phyloP scores from a whole-genome alignment of 177 flowering plant genomes.

The Vitis hybrid region DNA sequence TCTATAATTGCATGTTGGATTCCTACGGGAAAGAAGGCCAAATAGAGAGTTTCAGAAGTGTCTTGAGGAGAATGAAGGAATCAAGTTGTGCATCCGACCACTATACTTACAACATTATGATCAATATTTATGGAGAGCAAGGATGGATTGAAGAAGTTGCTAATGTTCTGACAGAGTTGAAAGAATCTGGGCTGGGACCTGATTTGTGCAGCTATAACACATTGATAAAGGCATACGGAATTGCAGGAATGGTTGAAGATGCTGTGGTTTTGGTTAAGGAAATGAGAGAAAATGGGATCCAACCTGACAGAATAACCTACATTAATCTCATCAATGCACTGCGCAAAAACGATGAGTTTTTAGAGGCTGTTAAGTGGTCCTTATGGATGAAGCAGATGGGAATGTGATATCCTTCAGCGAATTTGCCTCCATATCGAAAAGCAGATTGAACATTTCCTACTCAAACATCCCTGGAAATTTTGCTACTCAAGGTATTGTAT shows the following conservation, averaged over 20 bases:
- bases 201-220: constrained; percentile 92
- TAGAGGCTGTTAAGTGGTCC: constrained; percentile 98
- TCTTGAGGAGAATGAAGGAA: constrained; percentile 66
- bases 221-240: constrained; percentile 90
- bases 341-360: constrained; percentile 66
- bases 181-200: constrained; percentile 60
- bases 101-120: constrained; percentile 82
- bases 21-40: constrained; percentile 82
- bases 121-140: constrained; percentile 82
- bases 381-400: constrained; percentile 96
- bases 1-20: constrained; percentile 88
- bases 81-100: constrained; percentile 53
- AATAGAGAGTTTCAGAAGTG: constrained; percentile 61
- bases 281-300: constrained; percentile 76
- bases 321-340: constrained; percentile 60
- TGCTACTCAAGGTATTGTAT: too few species aligned
- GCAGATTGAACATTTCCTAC: too few species aligned
- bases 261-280: constrained; percentile 73
- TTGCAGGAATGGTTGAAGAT: constrained; percentile 92
- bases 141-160: constrained; percentile 91
- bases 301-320: constrained; percentile 78
- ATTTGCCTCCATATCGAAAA: too few species aligned
- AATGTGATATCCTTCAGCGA: constrained; percentile 7
- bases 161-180: constrained; percentile 59
- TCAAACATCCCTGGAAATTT: too few species aligned